Percentiles rank a stretch among this genome's conserved stretches.
These are phyloP conservation scores for Trametes gibbosa DNA, from an alignment of 768 basidiomycete genomes.

Conservation along the genomic window DNA sequence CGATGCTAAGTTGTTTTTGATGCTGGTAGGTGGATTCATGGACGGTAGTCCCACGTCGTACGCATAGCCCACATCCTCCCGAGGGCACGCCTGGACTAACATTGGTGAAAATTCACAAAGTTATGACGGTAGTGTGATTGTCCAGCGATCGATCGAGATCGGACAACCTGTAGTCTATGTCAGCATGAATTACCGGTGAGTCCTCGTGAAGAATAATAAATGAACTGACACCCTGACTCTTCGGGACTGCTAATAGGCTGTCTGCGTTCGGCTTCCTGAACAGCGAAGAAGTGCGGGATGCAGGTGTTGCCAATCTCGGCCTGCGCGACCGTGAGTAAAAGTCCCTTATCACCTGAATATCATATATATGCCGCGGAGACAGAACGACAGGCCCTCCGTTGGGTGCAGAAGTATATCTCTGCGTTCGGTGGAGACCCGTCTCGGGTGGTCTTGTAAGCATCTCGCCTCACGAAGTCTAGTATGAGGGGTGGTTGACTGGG, in stretches of 20 bases:
- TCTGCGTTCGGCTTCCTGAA: slow-evolving; percentile 39
- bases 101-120: not conserved
- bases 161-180: slow-evolving; percentile 49
- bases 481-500: slow-evolving; percentile 30
- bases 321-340: slow-evolving; percentile 43
- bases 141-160: slow-evolving; percentile 42
- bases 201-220: too few species aligned
- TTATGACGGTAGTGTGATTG: slow-evolving; percentile 34
- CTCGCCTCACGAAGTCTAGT: not conserved
- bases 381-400: slow-evolving; percentile 41
- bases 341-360: too few species aligned
- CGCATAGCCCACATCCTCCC: not conserved
- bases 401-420: slow-evolving; percentile 39
- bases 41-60: not conserved
- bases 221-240: too few species aligned
- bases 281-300: slow-evolving; percentile 36
- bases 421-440: slow-evolving; percentile 40
- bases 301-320: slow-evolving; percentile 43
- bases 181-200: slow-evolving; percentile 47
- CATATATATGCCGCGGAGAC: slow-evolving; percentile 12
- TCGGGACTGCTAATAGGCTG: not conserved
- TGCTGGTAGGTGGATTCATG: not conserved
- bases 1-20: not conserved
- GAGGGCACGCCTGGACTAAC: not conserved
- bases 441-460: slow-evolving; percentile 25